A percentile compares a stretch with the other conserved stretches of the same genome.
phyloP scores from a whole-genome alignment of 83 land plant genomes.

The Diphasiastrum complanatum region DNA sequence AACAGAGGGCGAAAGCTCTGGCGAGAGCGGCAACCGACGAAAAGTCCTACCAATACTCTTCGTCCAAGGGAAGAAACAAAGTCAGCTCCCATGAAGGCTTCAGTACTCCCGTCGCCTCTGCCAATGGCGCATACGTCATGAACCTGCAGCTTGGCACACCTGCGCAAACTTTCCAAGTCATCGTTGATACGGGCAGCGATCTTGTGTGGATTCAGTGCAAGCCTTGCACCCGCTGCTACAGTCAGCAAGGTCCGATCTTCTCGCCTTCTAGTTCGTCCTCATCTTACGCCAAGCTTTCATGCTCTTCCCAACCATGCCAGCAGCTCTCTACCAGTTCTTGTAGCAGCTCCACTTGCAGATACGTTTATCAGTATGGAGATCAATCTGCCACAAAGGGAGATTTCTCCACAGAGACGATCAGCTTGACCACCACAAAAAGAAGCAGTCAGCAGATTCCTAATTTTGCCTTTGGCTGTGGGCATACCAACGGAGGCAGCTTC shows the following conservation, averaged over 20 bases:
- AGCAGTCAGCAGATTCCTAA: background rate
- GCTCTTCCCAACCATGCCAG: slow-evolving; percentile 15
- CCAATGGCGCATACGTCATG: too few relatives aligned
- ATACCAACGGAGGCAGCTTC: slow-evolving; percentile 6
- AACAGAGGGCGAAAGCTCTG: too few relatives aligned
- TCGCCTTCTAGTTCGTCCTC: slow-evolving; percentile 17
- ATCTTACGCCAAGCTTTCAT: slow-evolving; percentile 2
- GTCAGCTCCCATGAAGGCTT: too few relatives aligned
- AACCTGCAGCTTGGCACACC: too few relatives aligned
- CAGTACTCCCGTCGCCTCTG: too few relatives aligned
- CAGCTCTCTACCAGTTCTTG: background rate
- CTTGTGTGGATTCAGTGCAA: slow-evolving; percentile 29
- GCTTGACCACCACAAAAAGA: slow-evolving; percentile 2
- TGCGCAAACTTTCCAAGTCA: slow-evolving; percentile 20
- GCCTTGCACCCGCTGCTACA: slow-evolving; percentile 21
- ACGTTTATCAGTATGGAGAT: slow-evolving; percentile 11
- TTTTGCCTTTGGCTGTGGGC: slow-evolving; percentile 20
- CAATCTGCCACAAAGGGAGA: slow-evolving; percentile 17
- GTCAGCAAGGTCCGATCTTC: slow-evolving; percentile 13
- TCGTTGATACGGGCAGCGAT: slow-evolving; percentile 30
- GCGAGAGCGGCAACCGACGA: too few relatives aligned
- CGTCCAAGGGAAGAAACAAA: too few relatives aligned
- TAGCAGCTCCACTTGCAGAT: background rate
- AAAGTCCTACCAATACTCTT: too few relatives aligned
- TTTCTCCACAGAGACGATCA: slow-evolving; percentile 9